Evolutionary conservation across 176 grass and related monocot species (phyloP).

Genomic region (Hsuehochloa calcarea): DNA sequence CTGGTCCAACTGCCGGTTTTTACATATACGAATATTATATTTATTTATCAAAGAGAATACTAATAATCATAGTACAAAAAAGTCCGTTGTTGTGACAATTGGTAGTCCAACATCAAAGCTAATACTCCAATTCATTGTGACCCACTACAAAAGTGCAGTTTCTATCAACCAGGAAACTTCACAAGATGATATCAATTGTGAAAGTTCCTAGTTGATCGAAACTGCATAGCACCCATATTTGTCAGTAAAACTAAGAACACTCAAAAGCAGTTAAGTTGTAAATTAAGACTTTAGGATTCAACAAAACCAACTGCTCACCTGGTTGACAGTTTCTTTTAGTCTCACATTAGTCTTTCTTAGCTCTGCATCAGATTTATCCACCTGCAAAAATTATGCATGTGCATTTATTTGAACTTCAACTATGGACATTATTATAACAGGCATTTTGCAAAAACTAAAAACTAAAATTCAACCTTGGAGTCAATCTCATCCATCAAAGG

Average conservation of each 20-base stretch:
- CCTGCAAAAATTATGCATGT: conserved; percentile 38
- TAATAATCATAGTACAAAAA: too few relatives aligned
- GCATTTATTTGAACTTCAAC: not conserved
- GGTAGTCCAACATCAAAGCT: too few relatives aligned
- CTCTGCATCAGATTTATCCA: conserved; percentile 69
- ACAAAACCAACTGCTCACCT: conserved; percentile 33
- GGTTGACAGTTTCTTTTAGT: conserved; percentile 49
- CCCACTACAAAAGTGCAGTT: too few relatives aligned
- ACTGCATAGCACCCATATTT: conserved; percentile 35
- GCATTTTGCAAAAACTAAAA: not conserved
- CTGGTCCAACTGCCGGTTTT: too few relatives aligned
- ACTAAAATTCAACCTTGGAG: conserved; percentile 44
- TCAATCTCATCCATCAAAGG: conserved; percentile 92
- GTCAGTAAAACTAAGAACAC: not conserved
- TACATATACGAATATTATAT: too few relatives aligned
- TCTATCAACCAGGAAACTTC: too few relatives aligned
- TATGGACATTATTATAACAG: not conserved
- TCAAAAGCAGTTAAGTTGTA: not conserved
- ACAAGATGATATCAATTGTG: conserved; percentile 71
- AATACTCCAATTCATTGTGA: too few relatives aligned
- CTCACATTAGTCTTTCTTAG: conserved; percentile 85
- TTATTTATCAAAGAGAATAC: too few relatives aligned
- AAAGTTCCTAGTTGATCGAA: conserved; percentile 92
- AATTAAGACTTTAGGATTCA: not conserved
- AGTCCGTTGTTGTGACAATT: too few relatives aligned